phyloP scores from a whole-genome alignment of 257 asterid genomes.

The Solanum rostratum region DNA sequence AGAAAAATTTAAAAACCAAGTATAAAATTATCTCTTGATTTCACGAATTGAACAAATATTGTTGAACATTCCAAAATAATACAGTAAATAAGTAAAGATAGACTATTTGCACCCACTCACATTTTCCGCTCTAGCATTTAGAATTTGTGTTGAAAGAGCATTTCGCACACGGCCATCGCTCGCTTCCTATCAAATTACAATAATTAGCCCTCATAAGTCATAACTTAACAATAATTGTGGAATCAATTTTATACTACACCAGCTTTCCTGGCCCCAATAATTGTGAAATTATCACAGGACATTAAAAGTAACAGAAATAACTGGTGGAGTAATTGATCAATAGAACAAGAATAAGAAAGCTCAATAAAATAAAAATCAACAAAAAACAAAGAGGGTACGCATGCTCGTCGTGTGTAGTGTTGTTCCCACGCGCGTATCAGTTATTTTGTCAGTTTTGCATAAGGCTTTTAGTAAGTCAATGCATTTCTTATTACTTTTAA shows the following conservation, averaged over 20 bases:
- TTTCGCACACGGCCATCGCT: background rate
- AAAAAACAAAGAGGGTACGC: background rate
- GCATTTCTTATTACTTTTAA: background rate
- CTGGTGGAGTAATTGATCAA: background rate
- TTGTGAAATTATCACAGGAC: background rate
- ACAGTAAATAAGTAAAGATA: too few relatives aligned
- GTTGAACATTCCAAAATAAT: too few relatives aligned
- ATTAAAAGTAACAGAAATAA: background rate
- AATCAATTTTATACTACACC: background rate
- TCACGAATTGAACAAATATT: too few relatives aligned
- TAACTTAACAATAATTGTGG: background rate
- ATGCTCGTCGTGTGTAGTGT: background rate
- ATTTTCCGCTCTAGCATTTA: too few relatives aligned
- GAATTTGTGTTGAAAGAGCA: background rate
- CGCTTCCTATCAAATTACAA: background rate
- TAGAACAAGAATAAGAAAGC: background rate
- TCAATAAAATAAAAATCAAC: background rate
- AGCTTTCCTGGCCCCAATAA: background rate
- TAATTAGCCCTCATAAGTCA: background rate
- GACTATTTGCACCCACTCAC: too few relatives aligned
- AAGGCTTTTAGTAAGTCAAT: background rate
- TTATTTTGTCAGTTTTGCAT: background rate
- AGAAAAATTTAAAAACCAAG: too few relatives aligned
- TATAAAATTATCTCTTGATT: too few relatives aligned
- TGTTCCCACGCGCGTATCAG: background rate